phyloP scores from a whole-genome alignment of 2,329 filamentous ascomycete genomes.

The Colletotrichum eremochloae region DNA sequence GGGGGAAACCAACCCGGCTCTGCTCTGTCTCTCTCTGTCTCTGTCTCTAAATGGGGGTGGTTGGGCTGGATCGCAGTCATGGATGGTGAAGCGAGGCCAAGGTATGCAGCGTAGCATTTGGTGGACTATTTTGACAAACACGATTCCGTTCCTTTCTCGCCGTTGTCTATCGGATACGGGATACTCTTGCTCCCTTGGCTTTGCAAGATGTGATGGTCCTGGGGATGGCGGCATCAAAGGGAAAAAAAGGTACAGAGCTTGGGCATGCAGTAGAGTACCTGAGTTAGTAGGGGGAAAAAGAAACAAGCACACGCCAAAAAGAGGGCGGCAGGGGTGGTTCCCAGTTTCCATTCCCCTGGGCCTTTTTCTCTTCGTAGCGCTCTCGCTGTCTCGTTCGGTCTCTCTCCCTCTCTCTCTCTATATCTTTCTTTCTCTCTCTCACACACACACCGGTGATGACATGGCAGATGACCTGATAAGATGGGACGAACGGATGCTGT shows the following conservation, averaged over 20 bases:
- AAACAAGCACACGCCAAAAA: neutral
- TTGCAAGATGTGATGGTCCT: slow-evolving; percentile 19
- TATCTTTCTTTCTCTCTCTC: neutral
- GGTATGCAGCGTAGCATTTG: slow-evolving; percentile 25
- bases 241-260: neutral
- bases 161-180: neutral
- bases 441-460: neutral
- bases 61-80: slow-evolving; percentile 37
- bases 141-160: neutral
- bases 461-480: neutral
- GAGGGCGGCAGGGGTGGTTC: slow-evolving; percentile 33
- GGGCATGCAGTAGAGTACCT: too few species aligned
- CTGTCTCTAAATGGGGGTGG: slow-evolving; percentile 22
- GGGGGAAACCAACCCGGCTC: neutral
- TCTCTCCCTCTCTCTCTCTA: neutral
- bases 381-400: neutral
- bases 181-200: too few species aligned
- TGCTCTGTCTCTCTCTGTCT: too few species aligned
- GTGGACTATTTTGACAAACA: neutral
- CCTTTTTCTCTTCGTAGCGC: too few species aligned
- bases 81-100: slow-evolving; percentile 29
- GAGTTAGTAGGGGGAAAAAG: neutral
- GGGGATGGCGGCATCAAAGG: neutral
- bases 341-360: slow-evolving; percentile 39
- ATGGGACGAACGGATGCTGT: slow-evolving; percentile 1